A percentile compares a stretch with the other conserved stretches of the same genome.
Conservation (phyloP, 768 basidiomycete species). For the Phanerodontia chrysosporium region DNA sequence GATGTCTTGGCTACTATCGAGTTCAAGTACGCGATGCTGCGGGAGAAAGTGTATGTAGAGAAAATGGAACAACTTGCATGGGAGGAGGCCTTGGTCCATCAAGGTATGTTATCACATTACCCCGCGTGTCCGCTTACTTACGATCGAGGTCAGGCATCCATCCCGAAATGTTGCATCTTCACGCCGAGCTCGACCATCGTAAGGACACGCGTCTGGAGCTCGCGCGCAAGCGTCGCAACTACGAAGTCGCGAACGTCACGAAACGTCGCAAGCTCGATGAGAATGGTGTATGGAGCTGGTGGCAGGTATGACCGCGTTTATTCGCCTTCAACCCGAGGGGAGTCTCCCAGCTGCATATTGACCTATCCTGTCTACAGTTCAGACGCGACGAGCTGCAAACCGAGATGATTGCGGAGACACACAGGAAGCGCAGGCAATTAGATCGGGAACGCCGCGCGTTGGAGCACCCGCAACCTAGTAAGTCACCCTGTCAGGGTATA, state of each 20-base stretch:
- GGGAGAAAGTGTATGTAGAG: slow-evolving; percentile 88
- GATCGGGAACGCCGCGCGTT: slow-evolving; percentile 80
- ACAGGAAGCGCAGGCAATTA: slow-evolving; percentile 76
- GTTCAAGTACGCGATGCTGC: slow-evolving; percentile 82
- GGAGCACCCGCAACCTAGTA: slow-evolving; percentile 75
- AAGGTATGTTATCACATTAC: slow-evolving; percentile 47
- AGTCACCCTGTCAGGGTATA: slow-evolving; percentile 21
- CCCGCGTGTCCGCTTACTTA: slow-evolving; percentile 1
- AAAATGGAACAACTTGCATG: slow-evolving; percentile 88
- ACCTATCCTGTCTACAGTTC: slow-evolving; percentile 38
- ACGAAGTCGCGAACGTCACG: slow-evolving; percentile 59
- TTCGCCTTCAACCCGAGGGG: too few relatives aligned
- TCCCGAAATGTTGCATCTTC: slow-evolving; percentile 81
- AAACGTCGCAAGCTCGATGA: slow-evolving; percentile 70
- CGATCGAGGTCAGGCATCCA: slow-evolving; percentile 55
- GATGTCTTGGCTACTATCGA: slow-evolving; percentile 88
- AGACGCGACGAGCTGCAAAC: slow-evolving; percentile 77
- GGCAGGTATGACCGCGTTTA: slow-evolving; percentile 58
- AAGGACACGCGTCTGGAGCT: slow-evolving; percentile 80
- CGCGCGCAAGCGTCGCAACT: slow-evolving; percentile 67
- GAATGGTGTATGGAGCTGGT: slow-evolving; percentile 81
- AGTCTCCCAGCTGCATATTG: too few relatives aligned
- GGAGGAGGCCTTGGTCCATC: slow-evolving; percentile 79
- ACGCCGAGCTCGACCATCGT: slow-evolving; percentile 71
- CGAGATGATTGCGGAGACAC: slow-evolving; percentile 86